Conservation (phyloP, 2,329 filamentous ascomycete genomes). For the Botrytis byssoidea region DNA sequence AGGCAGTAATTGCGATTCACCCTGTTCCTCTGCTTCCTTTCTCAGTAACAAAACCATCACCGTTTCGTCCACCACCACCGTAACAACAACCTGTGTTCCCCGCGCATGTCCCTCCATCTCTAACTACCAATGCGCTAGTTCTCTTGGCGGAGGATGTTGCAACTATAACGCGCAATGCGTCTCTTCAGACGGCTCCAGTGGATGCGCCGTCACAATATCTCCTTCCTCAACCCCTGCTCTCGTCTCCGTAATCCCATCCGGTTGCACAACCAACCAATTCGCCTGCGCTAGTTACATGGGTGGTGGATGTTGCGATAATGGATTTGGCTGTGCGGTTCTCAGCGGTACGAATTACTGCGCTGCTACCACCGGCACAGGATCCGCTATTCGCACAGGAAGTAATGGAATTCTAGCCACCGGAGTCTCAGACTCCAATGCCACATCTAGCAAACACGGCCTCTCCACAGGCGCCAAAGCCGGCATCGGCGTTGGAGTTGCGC, state of each 20-base stretch:
- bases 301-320: conserved; percentile 51
- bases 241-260: conserved; percentile 40
- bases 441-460: conserved; percentile 34
- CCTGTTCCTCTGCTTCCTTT: conserved; percentile 37
- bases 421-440: background rate
- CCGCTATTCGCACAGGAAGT: conserved; percentile 33
- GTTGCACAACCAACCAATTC: conserved; percentile 48
- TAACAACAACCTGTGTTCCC: conserved; percentile 36
- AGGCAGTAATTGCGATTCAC: conserved; percentile 44
- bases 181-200: conserved; percentile 40
- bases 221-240: conserved; percentile 31
- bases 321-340: conserved; percentile 45
- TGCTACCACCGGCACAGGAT: conserved; percentile 33
- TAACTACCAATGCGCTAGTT: conserved; percentile 39
- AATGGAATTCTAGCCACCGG: background rate
- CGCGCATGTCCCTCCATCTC: conserved; percentile 38
- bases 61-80: conserved; percentile 23
- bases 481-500: conserved; percentile 53
- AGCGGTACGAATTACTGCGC: conserved; percentile 44
- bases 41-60: conserved; percentile 38
- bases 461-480: conserved; percentile 55
- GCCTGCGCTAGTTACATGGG: conserved; percentile 45
- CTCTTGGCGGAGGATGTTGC: conserved; percentile 47
- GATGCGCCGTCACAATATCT: background rate
- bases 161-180: conserved; percentile 46